These are phyloP conservation scores for Colletotrichum endophyticum DNA, from an alignment of 2,329 filamentous ascomycete genomes.

Conservation along the genomic window DNA sequence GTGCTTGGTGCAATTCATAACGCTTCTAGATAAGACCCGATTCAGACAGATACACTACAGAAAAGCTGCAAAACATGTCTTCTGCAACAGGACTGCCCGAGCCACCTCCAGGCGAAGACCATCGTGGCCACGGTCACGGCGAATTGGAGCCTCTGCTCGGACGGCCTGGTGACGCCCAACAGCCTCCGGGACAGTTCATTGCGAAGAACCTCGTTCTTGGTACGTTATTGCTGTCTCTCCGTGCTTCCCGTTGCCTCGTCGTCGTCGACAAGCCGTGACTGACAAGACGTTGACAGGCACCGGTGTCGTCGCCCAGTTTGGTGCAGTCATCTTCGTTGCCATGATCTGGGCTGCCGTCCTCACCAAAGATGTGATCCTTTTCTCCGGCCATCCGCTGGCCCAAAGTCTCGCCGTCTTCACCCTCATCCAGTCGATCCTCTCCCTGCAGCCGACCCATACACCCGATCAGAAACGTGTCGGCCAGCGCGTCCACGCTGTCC, in stretches of 20 bases:
- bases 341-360: slow-evolving; percentile 83
- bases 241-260: neutral
- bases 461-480: slow-evolving; percentile 72
- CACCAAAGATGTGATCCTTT: slow-evolving; percentile 73
- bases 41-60: neutral
- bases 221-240: slow-evolving; percentile 56
- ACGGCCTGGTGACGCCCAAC: slow-evolving; percentile 73
- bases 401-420: slow-evolving; percentile 72
- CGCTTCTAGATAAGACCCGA: neutral
- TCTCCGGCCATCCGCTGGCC: slow-evolving; percentile 85
- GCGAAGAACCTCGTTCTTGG: slow-evolving; percentile 77
- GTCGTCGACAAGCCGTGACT: neutral
- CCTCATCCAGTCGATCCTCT: slow-evolving; percentile 78
- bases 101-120: slow-evolving; percentile 31
- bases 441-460: slow-evolving; percentile 87
- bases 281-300: slow-evolving; percentile 65
- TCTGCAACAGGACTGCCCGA: slow-evolving; percentile 72
- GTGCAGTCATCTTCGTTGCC: slow-evolving; percentile 74
- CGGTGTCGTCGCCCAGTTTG: slow-evolving; percentile 79
- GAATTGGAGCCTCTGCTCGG: slow-evolving; percentile 52
- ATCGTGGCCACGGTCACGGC: slow-evolving; percentile 28
- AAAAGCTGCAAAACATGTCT: slow-evolving; percentile 56
- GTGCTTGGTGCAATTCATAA: neutral
- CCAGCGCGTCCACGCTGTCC: slow-evolving; percentile 66
- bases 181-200: slow-evolving; percentile 68